These are phyloP conservation scores for Hamamelis virginiana DNA, from an alignment of 164 flowering plant species.

Conservation along the genomic window DNA sequence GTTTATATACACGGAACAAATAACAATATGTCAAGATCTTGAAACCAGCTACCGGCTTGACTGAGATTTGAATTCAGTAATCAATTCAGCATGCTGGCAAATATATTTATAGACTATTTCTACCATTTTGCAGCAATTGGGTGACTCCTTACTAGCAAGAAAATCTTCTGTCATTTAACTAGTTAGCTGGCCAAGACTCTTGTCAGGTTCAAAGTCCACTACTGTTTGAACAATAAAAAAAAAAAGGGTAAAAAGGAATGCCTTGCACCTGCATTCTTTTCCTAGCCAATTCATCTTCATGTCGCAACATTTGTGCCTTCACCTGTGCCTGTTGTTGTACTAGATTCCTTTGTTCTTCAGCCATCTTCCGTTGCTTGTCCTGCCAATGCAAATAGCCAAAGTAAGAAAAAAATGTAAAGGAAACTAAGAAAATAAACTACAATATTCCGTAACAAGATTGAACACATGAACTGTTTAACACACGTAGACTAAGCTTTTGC, in stretches of 20 bases:
- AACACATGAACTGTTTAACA: neutral
- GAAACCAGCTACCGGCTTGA: too few relatives aligned
- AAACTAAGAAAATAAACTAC: neutral
- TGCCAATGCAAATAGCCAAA: conserved; percentile 29
- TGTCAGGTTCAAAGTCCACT: neutral
- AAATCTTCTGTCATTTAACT: neutral
- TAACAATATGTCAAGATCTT: too few relatives aligned
- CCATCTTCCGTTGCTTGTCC: conserved; percentile 75
- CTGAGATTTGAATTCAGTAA: too few relatives aligned
- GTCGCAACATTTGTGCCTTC: conserved; percentile 78
- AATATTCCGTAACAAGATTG: neutral
- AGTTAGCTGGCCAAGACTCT: neutral
- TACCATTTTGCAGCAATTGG: too few relatives aligned
- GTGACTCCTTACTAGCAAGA: too few relatives aligned
- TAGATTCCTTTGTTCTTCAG: conserved; percentile 75
- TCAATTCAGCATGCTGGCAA: too few relatives aligned
- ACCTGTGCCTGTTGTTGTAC: conserved; percentile 77
- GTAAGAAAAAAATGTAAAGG: conserved; percentile 1
- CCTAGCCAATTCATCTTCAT: conserved; percentile 92
- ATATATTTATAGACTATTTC: too few relatives aligned
- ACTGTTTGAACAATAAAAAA: neutral
- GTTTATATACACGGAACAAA: too few relatives aligned
- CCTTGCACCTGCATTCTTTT: conserved; percentile 79
- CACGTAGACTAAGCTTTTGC: neutral
- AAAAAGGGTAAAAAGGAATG: conserved; percentile 4